Evolutionary conservation across 768 basidiomycete species (phyloP).

Genomic region (Solioccasus polychromus): DNA sequence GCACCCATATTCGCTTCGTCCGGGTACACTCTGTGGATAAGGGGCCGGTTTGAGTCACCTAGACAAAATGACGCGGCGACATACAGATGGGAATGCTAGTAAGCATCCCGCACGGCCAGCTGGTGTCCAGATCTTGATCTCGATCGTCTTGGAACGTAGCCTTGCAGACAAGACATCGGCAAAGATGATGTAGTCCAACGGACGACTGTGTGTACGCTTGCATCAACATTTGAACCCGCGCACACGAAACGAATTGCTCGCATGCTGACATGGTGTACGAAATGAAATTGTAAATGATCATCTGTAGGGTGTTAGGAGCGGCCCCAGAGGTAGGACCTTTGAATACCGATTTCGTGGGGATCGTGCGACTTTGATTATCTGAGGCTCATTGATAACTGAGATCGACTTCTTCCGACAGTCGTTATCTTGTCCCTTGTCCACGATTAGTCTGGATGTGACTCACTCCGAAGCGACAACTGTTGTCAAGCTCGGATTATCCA

Average conservation of each 20-base stretch:
- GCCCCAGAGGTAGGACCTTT: not conserved
- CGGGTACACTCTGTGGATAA: constrained; percentile 22
- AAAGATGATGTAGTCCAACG: constrained; percentile 27
- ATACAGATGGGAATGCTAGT: constrained; percentile 26
- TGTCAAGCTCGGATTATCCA: too few species aligned
- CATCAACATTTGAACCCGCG: not conserved
- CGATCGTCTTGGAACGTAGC: constrained; percentile 30
- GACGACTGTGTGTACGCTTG: constrained; percentile 19
- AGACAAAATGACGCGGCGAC: not conserved
- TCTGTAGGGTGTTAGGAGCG: constrained; percentile 7
- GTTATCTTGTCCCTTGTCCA: too few species aligned
- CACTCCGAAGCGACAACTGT: too few species aligned
- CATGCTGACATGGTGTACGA: constrained; percentile 26
- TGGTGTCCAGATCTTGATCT: constrained; percentile 24
- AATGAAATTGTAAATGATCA: constrained; percentile 31
- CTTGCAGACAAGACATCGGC: constrained; percentile 29
- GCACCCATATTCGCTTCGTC: constrained; percentile 24
- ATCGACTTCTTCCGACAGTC: too few species aligned
- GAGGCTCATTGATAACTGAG: too few species aligned
- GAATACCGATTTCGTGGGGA: too few species aligned
- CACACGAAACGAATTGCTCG: too few species aligned
- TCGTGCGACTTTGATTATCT: too few species aligned
- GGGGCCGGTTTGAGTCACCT: not conserved
- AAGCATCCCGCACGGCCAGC: constrained; percentile 24
- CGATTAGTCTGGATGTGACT: too few species aligned